phyloP scores from a whole-genome alignment of 306 rosid species.

The Trichosanthes cucumerina region DNA sequence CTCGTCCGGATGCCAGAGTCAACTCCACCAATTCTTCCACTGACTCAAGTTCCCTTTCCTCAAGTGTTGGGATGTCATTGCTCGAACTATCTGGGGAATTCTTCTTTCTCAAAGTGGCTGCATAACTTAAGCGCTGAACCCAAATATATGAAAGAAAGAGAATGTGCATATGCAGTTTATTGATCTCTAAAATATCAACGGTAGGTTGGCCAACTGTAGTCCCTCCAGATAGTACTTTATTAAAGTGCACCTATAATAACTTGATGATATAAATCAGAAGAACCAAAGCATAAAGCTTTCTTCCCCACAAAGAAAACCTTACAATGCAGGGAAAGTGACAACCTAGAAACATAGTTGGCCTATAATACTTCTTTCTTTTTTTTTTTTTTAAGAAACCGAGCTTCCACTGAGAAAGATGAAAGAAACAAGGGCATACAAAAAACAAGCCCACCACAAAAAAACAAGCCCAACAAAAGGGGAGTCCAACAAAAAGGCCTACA shows the following conservation, averaged over 20 bases:
- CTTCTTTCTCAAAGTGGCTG: slow-evolving; percentile 27
- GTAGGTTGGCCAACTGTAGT: slow-evolving; percentile 44
- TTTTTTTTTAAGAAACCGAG: too few species aligned
- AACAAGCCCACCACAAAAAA: too few species aligned
- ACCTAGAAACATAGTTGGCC: neutral
- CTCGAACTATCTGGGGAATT: slow-evolving; percentile 23
- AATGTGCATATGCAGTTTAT: slow-evolving; percentile 66
- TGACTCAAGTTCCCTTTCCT: slow-evolving; percentile 21
- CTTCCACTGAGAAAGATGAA: too few species aligned
- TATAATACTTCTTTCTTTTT: too few species aligned
- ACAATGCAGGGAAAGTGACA: neutral
- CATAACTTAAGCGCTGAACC: slow-evolving; percentile 67
- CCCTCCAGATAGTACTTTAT: slow-evolving; percentile 43
- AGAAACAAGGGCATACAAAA: too few species aligned
- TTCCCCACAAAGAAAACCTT: neutral
- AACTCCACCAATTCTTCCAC: slow-evolving; percentile 28
- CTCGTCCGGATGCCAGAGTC: slow-evolving; percentile 22
- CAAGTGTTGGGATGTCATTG: slow-evolving; percentile 30
- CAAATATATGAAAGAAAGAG: slow-evolving; percentile 77
- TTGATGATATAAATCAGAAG: neutral
- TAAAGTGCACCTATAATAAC: slow-evolving; percentile 49
- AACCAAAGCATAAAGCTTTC: neutral
- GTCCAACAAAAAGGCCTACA: too few species aligned
- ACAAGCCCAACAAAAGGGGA: too few species aligned
- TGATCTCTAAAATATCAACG: slow-evolving; percentile 78